phyloP scores from a whole-genome alignment of 2,329 filamentous ascomycete genomes.

The Chrysoporthe cubensis region DNA sequence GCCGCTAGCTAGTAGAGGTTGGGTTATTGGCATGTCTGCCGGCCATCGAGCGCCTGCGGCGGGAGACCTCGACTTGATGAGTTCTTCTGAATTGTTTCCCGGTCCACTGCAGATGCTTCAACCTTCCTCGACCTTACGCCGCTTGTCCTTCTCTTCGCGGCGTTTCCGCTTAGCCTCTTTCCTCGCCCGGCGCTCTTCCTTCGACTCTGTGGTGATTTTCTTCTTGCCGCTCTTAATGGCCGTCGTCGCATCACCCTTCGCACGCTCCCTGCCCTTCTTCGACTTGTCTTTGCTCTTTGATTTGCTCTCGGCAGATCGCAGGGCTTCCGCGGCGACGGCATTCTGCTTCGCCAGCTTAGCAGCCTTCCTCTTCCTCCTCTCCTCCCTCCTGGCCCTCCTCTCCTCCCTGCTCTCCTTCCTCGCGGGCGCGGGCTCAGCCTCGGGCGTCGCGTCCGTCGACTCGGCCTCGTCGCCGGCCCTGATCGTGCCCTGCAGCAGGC shows the following conservation, averaged over 20 bases:
- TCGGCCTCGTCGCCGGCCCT: slow-evolving; percentile 34
- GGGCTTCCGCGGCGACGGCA: slow-evolving; percentile 20
- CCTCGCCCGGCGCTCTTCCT: slow-evolving; percentile 27
- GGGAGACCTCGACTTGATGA: background rate
- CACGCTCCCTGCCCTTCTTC: background rate
- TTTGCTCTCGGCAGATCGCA: background rate
- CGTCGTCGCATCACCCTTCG: slow-evolving; percentile 24
- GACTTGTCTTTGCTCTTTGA: slow-evolving; percentile 3
- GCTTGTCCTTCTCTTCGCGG: slow-evolving; percentile 35
- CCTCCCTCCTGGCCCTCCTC: slow-evolving; percentile 43
- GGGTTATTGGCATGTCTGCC: background rate
- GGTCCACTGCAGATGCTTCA: slow-evolving; percentile 6
- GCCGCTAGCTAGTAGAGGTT: background rate
- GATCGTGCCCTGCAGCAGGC: slow-evolving; percentile 74
- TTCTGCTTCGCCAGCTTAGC: slow-evolving; percentile 34
- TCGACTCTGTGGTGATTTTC: slow-evolving; percentile 30
- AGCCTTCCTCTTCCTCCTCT: slow-evolving; percentile 35
- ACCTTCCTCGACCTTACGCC: slow-evolving; percentile 15
- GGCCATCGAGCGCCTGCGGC: background rate
- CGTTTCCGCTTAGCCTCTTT: slow-evolving; percentile 36
- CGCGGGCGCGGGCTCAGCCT: slow-evolving; percentile 35
- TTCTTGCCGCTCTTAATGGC: slow-evolving; percentile 31
- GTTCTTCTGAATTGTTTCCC: background rate
- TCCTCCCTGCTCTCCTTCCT: slow-evolving; percentile 38
- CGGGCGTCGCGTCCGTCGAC: slow-evolving; percentile 33